phyloP scores from a whole-genome alignment of 148 eudicot species.

The Vaccinium corymbosum region DNA sequence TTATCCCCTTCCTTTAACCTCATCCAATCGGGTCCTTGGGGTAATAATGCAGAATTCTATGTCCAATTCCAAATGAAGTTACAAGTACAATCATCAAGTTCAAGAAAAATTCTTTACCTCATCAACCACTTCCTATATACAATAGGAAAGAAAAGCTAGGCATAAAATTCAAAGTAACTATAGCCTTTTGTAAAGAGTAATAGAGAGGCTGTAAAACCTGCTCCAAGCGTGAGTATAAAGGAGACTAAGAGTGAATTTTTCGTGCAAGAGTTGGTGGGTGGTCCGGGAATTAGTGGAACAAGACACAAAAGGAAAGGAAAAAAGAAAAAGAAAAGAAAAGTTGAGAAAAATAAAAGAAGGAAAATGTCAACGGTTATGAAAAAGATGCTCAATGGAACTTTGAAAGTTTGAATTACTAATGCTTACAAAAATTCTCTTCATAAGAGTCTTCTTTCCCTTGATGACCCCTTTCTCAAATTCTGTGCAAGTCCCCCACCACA shows the following conservation, averaged over 20 bases:
- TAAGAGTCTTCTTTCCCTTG: conserved; percentile 11
- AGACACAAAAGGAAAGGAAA: conserved; percentile 23
- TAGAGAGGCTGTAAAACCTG: conserved; percentile 24
- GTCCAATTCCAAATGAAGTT: background rate
- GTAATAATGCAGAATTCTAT: too few species aligned
- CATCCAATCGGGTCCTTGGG: too few species aligned
- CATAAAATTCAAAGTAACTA: conserved; percentile 18
- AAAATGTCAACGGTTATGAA: conserved; percentile 41
- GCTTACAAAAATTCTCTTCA: background rate
- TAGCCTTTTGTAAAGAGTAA: conserved; percentile 26
- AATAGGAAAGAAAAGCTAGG: conserved; percentile 7
- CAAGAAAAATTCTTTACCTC: conserved; percentile 22
- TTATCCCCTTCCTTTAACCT: too few species aligned
- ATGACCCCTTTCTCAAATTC: conserved; percentile 30
- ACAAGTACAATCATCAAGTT: conserved; percentile 15
- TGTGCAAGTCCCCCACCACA: conserved; percentile 22
- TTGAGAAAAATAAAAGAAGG: conserved; percentile 14
- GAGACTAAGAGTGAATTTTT: conserved; percentile 17
- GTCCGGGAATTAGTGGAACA: conserved; percentile 34
- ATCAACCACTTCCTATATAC: background rate
- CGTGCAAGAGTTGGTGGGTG: conserved; percentile 43
- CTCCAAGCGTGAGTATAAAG: conserved; percentile 41
- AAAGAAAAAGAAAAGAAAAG: conserved; percentile 7
- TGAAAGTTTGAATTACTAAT: conserved; percentile 18
- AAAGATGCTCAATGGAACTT: conserved; percentile 20